Evolutionary conservation across 2,329 filamentous ascomycete genomes (phyloP).

Genomic region (Hymenoscyphus infarciens): DNA sequence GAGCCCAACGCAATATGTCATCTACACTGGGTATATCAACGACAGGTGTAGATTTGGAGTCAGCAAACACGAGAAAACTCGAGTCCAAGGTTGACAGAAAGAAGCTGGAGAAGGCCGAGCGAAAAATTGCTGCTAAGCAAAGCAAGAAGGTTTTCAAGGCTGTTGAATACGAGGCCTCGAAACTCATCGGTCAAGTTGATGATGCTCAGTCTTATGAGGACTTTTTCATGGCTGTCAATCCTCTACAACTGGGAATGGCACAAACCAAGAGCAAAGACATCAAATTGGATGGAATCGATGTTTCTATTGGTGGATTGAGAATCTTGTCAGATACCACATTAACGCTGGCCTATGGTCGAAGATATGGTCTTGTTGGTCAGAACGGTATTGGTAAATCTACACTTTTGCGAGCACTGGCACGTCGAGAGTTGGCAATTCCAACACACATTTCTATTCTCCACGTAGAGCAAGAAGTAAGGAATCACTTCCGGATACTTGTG

Average conservation of each 20-base stretch:
- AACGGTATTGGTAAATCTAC: conserved; percentile 99
- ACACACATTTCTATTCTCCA: conserved; percentile 98
- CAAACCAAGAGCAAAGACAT: conserved; percentile 96
- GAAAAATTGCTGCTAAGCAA: conserved; percentile 96
- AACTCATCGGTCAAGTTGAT: conserved; percentile 77
- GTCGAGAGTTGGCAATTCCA: conserved; percentile 90
- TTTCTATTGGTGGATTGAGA: conserved; percentile 82
- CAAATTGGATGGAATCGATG: conserved; percentile 94
- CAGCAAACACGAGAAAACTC: conserved; percentile 86
- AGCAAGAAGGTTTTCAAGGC: conserved; percentile 98
- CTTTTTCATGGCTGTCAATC: conserved; percentile 99
- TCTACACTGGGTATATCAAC: conserved; percentile 87
- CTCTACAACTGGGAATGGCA: conserved; percentile 76
- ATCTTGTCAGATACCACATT: conserved; percentile 89
- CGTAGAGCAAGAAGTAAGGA: conserved; percentile 85
- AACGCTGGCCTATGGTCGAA: conserved; percentile 84
- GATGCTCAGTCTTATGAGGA: conserved; percentile 93
- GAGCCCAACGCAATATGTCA: conserved; percentile 90
- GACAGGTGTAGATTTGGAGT: conserved; percentile 85
- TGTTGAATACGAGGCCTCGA: conserved; percentile 94
- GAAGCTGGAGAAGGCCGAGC: conserved; percentile 98
- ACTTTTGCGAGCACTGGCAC: conserved; percentile 84
- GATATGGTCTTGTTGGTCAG: conserved; percentile 96
- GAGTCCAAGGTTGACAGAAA: conserved; percentile 97
- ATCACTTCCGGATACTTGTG: neutral